Evolutionary conservation across 2,329 filamentous ascomycete genomes (phyloP), one percentile per base, ranked within the genome.

Genomic region (Pseudohalonectria lignicola): DNA sequence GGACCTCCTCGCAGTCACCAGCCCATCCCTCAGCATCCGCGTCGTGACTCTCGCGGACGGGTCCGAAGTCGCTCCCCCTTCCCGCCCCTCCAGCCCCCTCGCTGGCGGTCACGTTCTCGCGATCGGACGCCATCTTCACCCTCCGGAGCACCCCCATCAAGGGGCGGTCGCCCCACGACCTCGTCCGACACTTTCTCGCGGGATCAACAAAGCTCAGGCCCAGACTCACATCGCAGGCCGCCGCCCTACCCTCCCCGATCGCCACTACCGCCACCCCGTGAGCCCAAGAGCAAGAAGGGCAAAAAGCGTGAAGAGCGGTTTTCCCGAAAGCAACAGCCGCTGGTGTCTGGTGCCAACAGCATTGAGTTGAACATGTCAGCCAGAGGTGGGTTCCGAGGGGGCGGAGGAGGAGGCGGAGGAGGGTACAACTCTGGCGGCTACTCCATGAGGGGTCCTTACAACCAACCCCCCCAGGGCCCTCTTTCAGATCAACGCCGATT

Each of bases 311-410:
- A 63, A 39, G 57, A 60, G 39, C 56, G 59, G 42, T 60, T 61
- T 41, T 53, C 58, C 34, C 55, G 57, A 12, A 47, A 50, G 17
- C 51, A 52, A 15, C 53, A 58, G 37, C 36, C 36, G 15, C 51
- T 59, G 34, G 57, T 59, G 32, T 66, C 69, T 15, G 66, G 66
- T 15, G 61, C 65, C 10, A 67, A 69, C 11, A 70, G 67, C 36
- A 55, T 67, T 29, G 68, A 74, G 47, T 66, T 69, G 41, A 67
- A 67, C 23, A 67, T 71, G 63, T 55, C 57, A 15, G 59, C 62
- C 12, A 59, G 67, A 31, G 60, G 61, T 21, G 55, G 57, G 29
- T 62, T 60, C 39, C 62, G 65, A n/a, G n/a, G n/a, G n/a, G n/a
- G n/a, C 39, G 59, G 67, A 31, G 59, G 61, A 20, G 56, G 57